These are phyloP conservation scores for Kalaharituber pfeilii DNA, from an alignment of 2,329 filamentous ascomycete genomes.

Conservation along the genomic window DNA sequence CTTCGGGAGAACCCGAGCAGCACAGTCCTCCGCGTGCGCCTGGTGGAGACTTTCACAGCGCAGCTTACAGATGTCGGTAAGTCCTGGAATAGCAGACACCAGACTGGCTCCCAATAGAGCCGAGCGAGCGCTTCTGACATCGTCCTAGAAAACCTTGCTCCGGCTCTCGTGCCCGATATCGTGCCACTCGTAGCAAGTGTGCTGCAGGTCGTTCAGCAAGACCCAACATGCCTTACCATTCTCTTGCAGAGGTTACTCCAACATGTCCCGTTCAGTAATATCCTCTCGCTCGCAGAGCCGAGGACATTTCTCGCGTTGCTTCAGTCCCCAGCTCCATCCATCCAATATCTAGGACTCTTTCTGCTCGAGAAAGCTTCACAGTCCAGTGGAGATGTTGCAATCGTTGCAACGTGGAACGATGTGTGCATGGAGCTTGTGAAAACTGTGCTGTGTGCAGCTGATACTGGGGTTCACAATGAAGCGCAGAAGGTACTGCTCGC, in stretches of 20 bases:
- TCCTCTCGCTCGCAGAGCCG: slow-evolving; percentile 9
- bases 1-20: slow-evolving; percentile 7
- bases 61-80: slow-evolving; percentile 4
- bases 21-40: slow-evolving; percentile 7
- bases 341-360: slow-evolving; percentile 10
- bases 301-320: slow-evolving; percentile 6
- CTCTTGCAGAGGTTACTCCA: slow-evolving; percentile 11
- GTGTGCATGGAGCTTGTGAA: slow-evolving; percentile 14
- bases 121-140: background rate
- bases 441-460: slow-evolving; percentile 5
- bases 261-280: slow-evolving; percentile 9
- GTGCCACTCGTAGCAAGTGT: slow-evolving; percentile 8
- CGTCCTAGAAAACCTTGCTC: background rate
- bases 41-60: slow-evolving; percentile 14
- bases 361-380: slow-evolving; percentile 13
- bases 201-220: slow-evolving; percentile 6
- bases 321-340: slow-evolving; percentile 5
- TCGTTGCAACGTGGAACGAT: slow-evolving; percentile 15
- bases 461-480: slow-evolving; percentile 8
- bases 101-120: background rate
- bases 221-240: slow-evolving; percentile 12
- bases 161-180: slow-evolving; percentile 7
- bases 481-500: slow-evolving; percentile 8
- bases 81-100: slow-evolving; percentile 3
- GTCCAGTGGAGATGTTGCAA: slow-evolving; percentile 8